Conservation (phyloP, 805 yeast genomes). For the Candida coquimbonensis region DNA sequence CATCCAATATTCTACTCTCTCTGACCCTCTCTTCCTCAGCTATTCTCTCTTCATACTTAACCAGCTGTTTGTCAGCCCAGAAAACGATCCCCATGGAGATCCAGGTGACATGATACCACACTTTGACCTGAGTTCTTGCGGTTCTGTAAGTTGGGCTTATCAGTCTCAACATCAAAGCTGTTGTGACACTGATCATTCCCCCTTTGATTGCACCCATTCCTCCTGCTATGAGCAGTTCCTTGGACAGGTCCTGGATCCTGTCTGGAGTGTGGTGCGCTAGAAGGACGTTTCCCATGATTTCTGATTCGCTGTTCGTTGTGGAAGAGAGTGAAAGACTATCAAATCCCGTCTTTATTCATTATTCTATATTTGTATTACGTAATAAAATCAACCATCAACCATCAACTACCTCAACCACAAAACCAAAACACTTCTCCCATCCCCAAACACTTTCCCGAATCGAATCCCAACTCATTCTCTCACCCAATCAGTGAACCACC, state of each 20-base stretch:
- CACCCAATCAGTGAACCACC: too few species aligned
- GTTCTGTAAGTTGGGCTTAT: slow-evolving; percentile 29
- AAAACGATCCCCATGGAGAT: slow-evolving; percentile 34
- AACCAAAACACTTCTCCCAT: too few species aligned
- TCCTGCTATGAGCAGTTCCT: slow-evolving; percentile 32
- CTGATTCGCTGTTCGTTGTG: background rate
- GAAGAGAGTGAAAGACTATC: background rate
- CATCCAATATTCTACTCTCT: slow-evolving; percentile 31
- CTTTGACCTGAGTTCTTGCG: slow-evolving; percentile 34
- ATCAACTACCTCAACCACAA: too few species aligned
- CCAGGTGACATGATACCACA: slow-evolving; percentile 36
- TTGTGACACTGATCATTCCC: slow-evolving; percentile 28
- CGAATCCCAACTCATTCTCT: too few species aligned
- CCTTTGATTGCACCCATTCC: slow-evolving; percentile 38
- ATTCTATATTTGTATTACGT: too few species aligned
- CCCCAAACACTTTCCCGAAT: too few species aligned
- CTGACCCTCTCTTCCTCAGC: slow-evolving; percentile 28
- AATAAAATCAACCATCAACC: too few species aligned
- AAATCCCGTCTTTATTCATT: background rate
- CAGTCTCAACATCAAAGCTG: slow-evolving; percentile 27
- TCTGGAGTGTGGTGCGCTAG: slow-evolving; percentile 34
- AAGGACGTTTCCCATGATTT: slow-evolving; percentile 18
- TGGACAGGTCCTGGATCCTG: slow-evolving; percentile 28
- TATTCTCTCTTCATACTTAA: slow-evolving; percentile 28
- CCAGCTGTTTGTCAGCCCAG: slow-evolving; percentile 34